Conservation (phyloP, 306 rosid species). For the Prunus padus region DNA sequence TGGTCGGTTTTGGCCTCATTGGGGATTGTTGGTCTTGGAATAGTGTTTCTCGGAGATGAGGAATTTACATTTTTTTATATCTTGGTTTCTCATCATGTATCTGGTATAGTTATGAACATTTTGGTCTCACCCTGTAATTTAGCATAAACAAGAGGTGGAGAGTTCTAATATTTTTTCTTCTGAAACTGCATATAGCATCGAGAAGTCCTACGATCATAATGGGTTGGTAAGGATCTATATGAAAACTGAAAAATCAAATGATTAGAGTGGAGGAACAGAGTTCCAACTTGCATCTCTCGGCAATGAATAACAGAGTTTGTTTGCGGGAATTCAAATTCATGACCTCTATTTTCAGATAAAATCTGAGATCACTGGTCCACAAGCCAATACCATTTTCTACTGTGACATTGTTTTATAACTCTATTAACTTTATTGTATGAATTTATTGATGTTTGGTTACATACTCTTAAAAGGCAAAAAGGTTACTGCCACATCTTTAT, state of each 20-base stretch:
- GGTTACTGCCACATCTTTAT: background rate
- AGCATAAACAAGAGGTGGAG: background rate
- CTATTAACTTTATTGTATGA: background rate
- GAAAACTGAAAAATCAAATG: too few species aligned
- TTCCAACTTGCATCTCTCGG: too few species aligned
- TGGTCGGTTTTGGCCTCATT: constrained; percentile 43
- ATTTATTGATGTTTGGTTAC: background rate
- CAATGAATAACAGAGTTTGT: too few species aligned
- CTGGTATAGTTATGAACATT: background rate
- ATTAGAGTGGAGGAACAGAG: too few species aligned
- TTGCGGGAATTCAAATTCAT: too few species aligned
- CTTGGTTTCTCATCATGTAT: constrained; percentile 9
- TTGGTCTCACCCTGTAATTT: background rate
- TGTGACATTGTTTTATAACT: too few species aligned
- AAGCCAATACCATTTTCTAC: too few species aligned
- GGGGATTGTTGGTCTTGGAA: constrained; percentile 15
- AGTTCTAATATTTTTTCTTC: background rate
- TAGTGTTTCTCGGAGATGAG: background rate
- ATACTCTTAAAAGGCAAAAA: background rate
- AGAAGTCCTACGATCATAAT: background rate
- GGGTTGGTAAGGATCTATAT: too few species aligned
- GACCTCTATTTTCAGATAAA: too few species aligned
- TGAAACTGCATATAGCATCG: background rate
- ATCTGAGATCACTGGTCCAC: too few species aligned
- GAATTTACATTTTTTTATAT: background rate